Conservation (phyloP, 768 basidiomycete genomes). For the Leccinellum rugosiceps region DNA sequence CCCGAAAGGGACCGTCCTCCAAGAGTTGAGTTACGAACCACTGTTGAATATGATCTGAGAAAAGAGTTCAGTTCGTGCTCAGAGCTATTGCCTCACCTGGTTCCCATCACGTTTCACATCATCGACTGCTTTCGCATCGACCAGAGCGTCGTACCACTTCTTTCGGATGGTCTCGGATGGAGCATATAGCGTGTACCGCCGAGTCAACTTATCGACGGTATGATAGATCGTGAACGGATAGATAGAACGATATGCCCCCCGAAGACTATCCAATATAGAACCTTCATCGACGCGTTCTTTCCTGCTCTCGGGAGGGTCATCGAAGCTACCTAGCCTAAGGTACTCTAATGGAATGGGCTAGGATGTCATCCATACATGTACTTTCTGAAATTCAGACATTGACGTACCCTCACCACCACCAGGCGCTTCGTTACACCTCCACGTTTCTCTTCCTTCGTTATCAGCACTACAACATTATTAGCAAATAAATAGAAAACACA, state of each 20-base stretch:
- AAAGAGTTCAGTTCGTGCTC: background rate
- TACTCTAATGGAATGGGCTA: slow-evolving; percentile 81
- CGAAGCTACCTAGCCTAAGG: slow-evolving; percentile 68
- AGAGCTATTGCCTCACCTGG: slow-evolving; percentile 44
- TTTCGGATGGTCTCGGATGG: slow-evolving; percentile 52
- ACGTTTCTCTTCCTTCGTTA: slow-evolving; percentile 59
- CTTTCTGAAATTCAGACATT: background rate
- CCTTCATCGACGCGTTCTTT: slow-evolving; percentile 62
- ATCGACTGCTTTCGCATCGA: slow-evolving; percentile 62
- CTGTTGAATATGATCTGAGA: slow-evolving; percentile 35
- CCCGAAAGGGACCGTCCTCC: slow-evolving; percentile 61
- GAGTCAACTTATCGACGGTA: slow-evolving; percentile 48
- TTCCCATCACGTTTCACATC: slow-evolving; percentile 66
- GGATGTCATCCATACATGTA: slow-evolving; percentile 5
- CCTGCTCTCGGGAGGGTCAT: slow-evolving; percentile 54
- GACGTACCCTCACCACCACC: slow-evolving; percentile 64
- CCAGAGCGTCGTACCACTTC: slow-evolving; percentile 61
- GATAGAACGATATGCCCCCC: slow-evolving; percentile 49
- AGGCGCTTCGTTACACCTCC: slow-evolving; percentile 47
- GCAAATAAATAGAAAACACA: background rate
- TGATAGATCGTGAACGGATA: slow-evolving; percentile 82
- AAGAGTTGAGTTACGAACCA: slow-evolving; percentile 62
- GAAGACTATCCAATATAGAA: slow-evolving; percentile 52
- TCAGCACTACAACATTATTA: slow-evolving; percentile 46
- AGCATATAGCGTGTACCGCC: slow-evolving; percentile 74